Evolutionary conservation across 331 rosid genomes (phyloP), one percentile per base, ranked within the genome.

Genomic region (Quercus lobata): DNA sequence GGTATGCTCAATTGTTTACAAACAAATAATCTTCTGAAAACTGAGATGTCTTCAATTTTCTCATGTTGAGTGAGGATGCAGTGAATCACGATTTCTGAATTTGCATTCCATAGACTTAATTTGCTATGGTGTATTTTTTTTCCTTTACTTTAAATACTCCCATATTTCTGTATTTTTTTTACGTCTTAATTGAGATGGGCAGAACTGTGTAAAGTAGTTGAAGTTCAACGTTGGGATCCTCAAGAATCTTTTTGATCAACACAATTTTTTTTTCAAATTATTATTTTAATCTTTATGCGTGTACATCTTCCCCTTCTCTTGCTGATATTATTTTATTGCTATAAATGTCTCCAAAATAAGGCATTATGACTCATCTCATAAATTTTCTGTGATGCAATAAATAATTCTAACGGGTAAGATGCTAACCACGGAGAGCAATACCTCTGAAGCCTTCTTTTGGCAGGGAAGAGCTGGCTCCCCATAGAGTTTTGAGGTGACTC

Each of bases 1-100:
- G 97, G 98, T 94, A 78, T 78, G 83, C 76, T 77, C 80, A 79
- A 66, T 71, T 75, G 68, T 81, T 24, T 16, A 25, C 52, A 62
- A 44, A 22, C 24, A 57, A 27, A 34, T 63, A 76, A 22, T 21
- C 35, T 62, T 30, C 66, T 69, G 65, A 79, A 30, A 57, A 69
- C 73, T 75, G 66, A 72, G 44, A 69, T 49, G 16, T 63, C 29
- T 58, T 32, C 41, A 41, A 41, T 41, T 19, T 14, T 57, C 72
- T 72, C 75, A 66, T 58, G 17, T 7, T 16, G 25, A 22, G n/a
- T 24, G 10, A 41, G 5, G 21, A 35, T 65, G 19, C 17, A 32
- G 37, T 30, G 71, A 15, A 16, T 30, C 11, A 6, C 46, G 16
- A 30, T 30, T 30, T 30, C 46, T 30, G 21, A 65, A 2, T 65